A percentile compares a stretch with the other conserved stretches of the same genome.
phyloP scores from a whole-genome alignment of 1,139 yeast genomes.

The Groenewaldozyma sp. region DNA sequence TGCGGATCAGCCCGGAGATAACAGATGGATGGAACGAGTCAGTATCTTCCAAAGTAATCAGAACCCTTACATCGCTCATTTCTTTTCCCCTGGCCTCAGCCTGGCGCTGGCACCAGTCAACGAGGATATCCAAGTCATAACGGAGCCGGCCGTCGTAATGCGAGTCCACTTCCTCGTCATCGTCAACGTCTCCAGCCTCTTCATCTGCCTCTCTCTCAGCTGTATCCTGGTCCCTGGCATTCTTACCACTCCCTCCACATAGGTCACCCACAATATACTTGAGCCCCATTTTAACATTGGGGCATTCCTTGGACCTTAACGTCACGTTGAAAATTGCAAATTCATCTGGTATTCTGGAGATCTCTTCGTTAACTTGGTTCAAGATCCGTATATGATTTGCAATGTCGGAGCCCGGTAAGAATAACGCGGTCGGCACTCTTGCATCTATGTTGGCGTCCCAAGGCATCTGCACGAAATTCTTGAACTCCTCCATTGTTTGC shows the following conservation, averaged over 20 bases:
- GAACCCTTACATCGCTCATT: conserved; percentile 25
- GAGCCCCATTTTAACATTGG: conserved; percentile 29
- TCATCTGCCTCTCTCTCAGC: conserved; percentile 7
- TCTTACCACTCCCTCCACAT: conserved; percentile 18
- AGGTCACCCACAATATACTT: conserved; percentile 30
- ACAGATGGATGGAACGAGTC: conserved; percentile 48
- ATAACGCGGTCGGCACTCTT: conserved; percentile 23
- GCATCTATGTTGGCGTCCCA: conserved; percentile 20
- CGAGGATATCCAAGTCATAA: conserved; percentile 46
- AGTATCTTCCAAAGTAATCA: conserved; percentile 54
- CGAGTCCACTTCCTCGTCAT: conserved; percentile 13
- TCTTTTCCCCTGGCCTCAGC: conserved; percentile 10
- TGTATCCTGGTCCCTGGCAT: conserved; percentile 2
- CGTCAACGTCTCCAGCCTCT: conserved; percentile 10
- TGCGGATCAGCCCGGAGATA: conserved; percentile 40
- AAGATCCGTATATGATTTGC: conserved; percentile 28
- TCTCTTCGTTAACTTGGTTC: conserved; percentile 19
- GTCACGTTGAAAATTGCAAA: conserved; percentile 19
- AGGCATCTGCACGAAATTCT: conserved; percentile 15
- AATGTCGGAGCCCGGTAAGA: conserved; percentile 30
- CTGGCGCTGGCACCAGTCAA: conserved; percentile 36
- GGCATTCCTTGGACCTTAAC: conserved; percentile 28
- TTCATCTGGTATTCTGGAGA: conserved; percentile 10
- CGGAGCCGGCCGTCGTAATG: conserved; percentile 32
- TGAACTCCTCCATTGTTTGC: conserved; percentile 19